Evolutionary conservation across 768 basidiomycete species (phyloP).

Genomic region (Neoboletus subvelutipes): DNA sequence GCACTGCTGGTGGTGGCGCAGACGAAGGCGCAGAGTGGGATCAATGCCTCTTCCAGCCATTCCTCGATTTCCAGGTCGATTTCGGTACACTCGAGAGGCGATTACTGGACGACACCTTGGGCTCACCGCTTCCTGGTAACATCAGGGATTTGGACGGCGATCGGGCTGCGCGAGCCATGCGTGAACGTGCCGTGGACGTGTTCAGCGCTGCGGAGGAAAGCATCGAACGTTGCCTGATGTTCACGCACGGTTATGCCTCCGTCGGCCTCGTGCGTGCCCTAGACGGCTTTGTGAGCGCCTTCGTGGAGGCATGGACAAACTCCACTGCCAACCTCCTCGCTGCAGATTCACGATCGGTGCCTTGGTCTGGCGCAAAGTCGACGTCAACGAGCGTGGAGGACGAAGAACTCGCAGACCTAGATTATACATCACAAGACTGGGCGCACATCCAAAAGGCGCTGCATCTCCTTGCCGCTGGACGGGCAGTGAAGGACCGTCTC

Average conservation of each 20-base stretch:
- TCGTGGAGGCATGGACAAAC: constrained; percentile 64
- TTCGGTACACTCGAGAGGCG: constrained; percentile 78
- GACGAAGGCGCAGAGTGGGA: constrained; percentile 70
- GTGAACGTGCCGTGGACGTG: constrained; percentile 73
- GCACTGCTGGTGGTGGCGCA: neutral
- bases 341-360: constrained; percentile 25
- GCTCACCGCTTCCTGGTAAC: constrained; percentile 40
- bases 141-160: constrained; percentile 32
- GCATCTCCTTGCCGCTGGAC: constrained; percentile 80
- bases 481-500: constrained; percentile 68
- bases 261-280: constrained; percentile 71
- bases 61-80: constrained; percentile 86
- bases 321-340: constrained; percentile 44
- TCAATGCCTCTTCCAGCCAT: constrained; percentile 88
- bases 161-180: constrained; percentile 58
- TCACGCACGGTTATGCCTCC: constrained; percentile 90
- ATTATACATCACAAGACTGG: constrained; percentile 92
- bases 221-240: constrained; percentile 64
- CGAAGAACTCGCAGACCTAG: constrained; percentile 73
- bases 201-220: constrained; percentile 81
- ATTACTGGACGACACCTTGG: constrained; percentile 59
- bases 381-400: constrained; percentile 30
- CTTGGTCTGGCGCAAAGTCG: constrained; percentile 34
- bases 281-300: constrained; percentile 67
- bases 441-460: constrained; percentile 77